phyloP scores from a whole-genome alignment of 139 green algal species.

The Eudorina sp. region DNA sequence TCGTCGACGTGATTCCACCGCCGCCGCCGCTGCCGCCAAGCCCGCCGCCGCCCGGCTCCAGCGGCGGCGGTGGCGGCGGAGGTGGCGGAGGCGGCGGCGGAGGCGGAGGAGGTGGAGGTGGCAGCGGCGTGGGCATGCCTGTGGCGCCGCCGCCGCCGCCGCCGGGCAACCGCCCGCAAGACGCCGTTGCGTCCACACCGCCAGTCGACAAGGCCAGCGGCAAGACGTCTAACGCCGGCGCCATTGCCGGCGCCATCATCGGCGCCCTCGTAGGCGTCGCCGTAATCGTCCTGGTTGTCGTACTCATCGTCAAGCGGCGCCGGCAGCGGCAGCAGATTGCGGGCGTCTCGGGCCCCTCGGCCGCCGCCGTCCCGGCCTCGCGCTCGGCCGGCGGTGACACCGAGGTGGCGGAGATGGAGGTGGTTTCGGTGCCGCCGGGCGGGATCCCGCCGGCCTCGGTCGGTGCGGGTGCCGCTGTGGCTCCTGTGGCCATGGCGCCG shows the following conservation, averaged over 20 bases:
- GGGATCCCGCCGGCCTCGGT: too few species aligned
- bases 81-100: background rate
- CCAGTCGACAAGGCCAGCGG: background rate
- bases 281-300: background rate
- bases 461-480: background rate
- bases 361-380: background rate
- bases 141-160: too few species aligned
- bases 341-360: background rate
- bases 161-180: too few species aligned
- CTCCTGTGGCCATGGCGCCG: background rate
- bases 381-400: too few species aligned
- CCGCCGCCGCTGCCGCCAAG: background rate
- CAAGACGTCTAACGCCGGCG: background rate
- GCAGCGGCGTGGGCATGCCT: background rate
- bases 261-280: background rate
- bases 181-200: background rate
- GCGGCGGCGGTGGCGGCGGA: background rate
- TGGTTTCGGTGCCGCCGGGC: too few species aligned
- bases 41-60: background rate
- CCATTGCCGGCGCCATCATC: background rate
- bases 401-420: too few species aligned
- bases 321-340: background rate
- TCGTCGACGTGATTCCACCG: background rate
- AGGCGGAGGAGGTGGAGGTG: background rate
- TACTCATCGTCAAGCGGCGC: background rate